These are phyloP conservation scores for Umbelopsis ramanniana DNA, from an alignment of 192 early-diverging fungal genomes.

Conservation along the genomic window DNA sequence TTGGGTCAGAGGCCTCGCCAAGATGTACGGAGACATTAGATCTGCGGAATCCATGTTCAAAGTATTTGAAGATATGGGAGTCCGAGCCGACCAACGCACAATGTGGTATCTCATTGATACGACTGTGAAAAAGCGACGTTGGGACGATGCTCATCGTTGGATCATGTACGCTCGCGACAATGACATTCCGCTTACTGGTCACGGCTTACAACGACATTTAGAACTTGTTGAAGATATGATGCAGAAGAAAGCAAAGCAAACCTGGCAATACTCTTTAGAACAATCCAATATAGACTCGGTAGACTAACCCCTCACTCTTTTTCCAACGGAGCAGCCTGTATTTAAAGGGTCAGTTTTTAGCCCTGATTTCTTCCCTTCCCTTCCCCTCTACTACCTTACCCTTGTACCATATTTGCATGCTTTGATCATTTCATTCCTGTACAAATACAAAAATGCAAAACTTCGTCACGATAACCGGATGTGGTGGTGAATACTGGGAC, in stretches of 20 bases:
- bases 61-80: not conserved
- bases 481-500: too few relatives aligned
- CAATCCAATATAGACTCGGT: not conserved
- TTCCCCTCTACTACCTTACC: not conserved
- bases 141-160: slow-evolving; percentile 15
- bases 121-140: slow-evolving; percentile 20
- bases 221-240: not conserved
- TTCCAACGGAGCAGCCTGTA: too few relatives aligned
- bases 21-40: slow-evolving; percentile 30
- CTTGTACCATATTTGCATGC: slow-evolving; percentile 21
- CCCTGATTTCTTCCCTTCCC: not conserved
- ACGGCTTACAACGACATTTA: not conserved
- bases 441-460: slow-evolving; percentile 7
- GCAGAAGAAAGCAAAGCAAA: not conserved
- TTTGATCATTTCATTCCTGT: slow-evolving; percentile 5
- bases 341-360: too few relatives aligned
- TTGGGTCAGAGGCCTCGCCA: slow-evolving; percentile 29
- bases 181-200: not conserved
- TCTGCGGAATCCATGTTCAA: slow-evolving; percentile 29
- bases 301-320: not conserved
- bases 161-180: not conserved
- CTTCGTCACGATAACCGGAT: too few relatives aligned
- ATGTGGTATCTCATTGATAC: slow-evolving; percentile 30
- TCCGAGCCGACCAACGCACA: slow-evolving; percentile 30
- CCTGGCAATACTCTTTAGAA: not conserved